phyloP scores from a whole-genome alignment of 805 yeast species.

The Zygosaccharomyces lentus region DNA sequence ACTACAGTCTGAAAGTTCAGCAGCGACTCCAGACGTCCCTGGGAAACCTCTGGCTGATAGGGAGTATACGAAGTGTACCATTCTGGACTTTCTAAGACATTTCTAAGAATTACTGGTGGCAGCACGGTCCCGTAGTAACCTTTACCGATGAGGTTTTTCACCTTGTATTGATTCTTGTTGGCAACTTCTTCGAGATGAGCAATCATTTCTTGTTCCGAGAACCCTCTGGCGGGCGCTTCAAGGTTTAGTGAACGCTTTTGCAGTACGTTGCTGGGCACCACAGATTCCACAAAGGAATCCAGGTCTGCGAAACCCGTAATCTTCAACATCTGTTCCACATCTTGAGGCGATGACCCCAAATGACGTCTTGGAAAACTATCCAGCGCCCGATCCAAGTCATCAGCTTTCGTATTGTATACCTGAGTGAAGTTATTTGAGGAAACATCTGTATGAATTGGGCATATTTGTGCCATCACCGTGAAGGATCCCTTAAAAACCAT shows the following conservation, averaged over 20 bases:
- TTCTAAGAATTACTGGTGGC: constrained; percentile 92
- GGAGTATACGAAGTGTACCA: constrained; percentile 99
- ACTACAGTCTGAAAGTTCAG: constrained; percentile 91
- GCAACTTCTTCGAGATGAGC: constrained; percentile 66
- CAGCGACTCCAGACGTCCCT: constrained; percentile 88
- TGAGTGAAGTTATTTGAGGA: constrained; percentile 49
- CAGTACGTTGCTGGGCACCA: constrained; percentile 74
- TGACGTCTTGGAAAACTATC: constrained; percentile 91
- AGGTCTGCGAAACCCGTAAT: constrained; percentile 63
- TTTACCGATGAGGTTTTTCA: constrained; percentile 80
- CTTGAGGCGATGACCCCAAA: constrained; percentile 69
- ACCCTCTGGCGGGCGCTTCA: constrained; percentile 63
- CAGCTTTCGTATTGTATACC: constrained; percentile 41
- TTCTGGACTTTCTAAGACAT: constrained; percentile 87
- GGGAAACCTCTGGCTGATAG: constrained; percentile 96
- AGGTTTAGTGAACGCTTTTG: constrained; percentile 63
- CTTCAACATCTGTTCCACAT: constrained; percentile 62
- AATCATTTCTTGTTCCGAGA: constrained; percentile 76
- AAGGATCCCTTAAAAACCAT: background rate
- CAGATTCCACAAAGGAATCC: constrained; percentile 63
- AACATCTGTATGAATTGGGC: constrained; percentile 38
- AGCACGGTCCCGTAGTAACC: constrained; percentile 89
- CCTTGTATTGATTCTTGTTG: constrained; percentile 58
- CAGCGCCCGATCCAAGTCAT: constrained; percentile 36
- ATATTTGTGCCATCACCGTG: background rate